Base-by-base conservation (phyloP, 1,284 basidiomycete species). In the Tylopilus sp. region DNA sequence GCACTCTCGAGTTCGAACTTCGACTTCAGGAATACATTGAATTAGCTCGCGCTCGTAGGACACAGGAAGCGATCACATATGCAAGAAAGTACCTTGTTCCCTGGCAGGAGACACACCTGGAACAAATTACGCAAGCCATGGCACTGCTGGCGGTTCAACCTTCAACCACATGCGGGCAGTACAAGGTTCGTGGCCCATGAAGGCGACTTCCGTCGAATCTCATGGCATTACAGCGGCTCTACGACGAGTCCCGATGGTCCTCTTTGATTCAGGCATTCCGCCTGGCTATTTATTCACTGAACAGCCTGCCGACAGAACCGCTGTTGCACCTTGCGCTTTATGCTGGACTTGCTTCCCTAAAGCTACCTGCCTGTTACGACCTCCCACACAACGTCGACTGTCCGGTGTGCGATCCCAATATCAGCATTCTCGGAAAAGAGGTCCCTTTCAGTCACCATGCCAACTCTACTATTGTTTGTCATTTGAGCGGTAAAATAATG, bases 1-100 rank as follows among this genome's bases (percentile, higher is more conserved):
- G 88, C 70, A 87, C 92, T 14, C 80, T 99, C 39, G 96, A 99
- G 72, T 97, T 98, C 67, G 90, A 94, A 53, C 80, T 99, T 28
- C 82, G 96, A 18, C 74, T 97, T 40, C 96, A 99, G 71, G 94
- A 98, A 70, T 98, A 89, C 66, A 92, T 99, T 60, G 96, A 99
- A 69, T 77, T 98, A 8, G 82, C 85, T 33, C 77, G 94, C 37
- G 73, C 76, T 14, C 70, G 80, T n/a, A 84, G 83, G 62, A 77
- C 74, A 6, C 61, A 74, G 30, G 85, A 89, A 44, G 96, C 96
- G 2, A 94, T 98, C 55, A 75, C 78, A 1, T 97, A 99, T 68
- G 78, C 82, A 17, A 80, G 82, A 62, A 93, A 90, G 66, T 77
- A 98, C 63, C 77, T 99, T 3, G 70, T 87, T 4, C 65, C 81